These are phyloP conservation scores for Diaporthe sp. DNA, from an alignment of 2,329 filamentous ascomycete genomes.

Conservation along the genomic window DNA sequence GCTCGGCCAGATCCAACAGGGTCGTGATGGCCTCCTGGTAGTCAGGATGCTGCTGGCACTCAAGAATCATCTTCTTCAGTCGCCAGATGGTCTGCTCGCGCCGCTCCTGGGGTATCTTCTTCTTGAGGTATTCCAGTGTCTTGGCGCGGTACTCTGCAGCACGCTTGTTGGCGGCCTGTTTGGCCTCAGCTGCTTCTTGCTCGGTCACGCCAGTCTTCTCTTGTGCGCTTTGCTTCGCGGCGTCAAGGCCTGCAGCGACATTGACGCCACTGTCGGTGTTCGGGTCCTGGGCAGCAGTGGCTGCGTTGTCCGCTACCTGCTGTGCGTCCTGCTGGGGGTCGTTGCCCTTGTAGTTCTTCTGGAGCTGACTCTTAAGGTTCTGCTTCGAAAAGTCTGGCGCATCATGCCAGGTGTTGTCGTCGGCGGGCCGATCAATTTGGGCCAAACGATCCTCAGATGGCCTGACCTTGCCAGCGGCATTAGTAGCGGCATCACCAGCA, in stretches of 20 bases:
- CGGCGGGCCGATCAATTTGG: slow-evolving; percentile 86
- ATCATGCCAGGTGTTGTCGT: slow-evolving; percentile 96
- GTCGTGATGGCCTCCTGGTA: slow-evolving; percentile 94
- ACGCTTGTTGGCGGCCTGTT: slow-evolving; percentile 60
- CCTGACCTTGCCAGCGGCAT: slow-evolving; percentile 80
- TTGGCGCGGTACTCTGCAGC: slow-evolving; percentile 55
- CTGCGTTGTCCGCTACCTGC: slow-evolving; percentile 71
- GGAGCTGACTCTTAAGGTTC: slow-evolving; percentile 77
- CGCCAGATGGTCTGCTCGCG: slow-evolving; percentile 93
- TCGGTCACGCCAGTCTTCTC: slow-evolving; percentile 74
- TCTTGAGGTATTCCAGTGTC: slow-evolving; percentile 80
- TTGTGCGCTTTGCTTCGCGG: slow-evolving; percentile 61
- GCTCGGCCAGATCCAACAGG: slow-evolving; percentile 85
- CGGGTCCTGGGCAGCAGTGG: slow-evolving; percentile 66
- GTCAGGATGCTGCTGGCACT: slow-evolving; percentile 95
- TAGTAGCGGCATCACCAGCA: slow-evolving; percentile 88
- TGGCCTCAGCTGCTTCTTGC: slow-evolving; percentile 71
- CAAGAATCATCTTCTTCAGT: slow-evolving; percentile 96
- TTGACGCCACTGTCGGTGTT: slow-evolving; percentile 64
- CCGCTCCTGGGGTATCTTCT: slow-evolving; percentile 93
- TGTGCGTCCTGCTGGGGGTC: slow-evolving; percentile 70
- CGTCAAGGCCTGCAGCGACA: slow-evolving; percentile 61
- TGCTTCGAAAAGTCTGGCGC: slow-evolving; percentile 81
- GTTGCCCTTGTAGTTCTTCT: slow-evolving; percentile 71
- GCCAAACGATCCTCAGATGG: slow-evolving; percentile 82